phyloP scores from a whole-genome alignment of 169 alveolate species.

The Plasmodium vinckei region DNA sequence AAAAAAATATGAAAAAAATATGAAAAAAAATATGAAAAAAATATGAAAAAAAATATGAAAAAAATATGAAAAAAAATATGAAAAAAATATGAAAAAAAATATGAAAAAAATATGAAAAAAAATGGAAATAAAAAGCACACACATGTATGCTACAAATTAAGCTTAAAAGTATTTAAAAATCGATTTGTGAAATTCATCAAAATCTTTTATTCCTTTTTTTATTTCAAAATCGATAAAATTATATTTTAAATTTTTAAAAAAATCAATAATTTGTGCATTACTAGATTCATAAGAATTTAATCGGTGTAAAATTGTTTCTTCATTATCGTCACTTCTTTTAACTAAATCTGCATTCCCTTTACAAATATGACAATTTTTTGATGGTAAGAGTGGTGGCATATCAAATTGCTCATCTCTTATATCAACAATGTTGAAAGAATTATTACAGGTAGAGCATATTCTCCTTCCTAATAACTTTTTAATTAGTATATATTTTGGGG shows the following conservation, averaged over 20 bases:
- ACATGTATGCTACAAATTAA: neutral
- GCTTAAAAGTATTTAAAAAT: slow-evolving; percentile 12
- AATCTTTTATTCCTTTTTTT: slow-evolving; percentile 32
- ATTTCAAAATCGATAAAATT: slow-evolving; percentile 41
- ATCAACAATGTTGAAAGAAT: slow-evolving; percentile 39
- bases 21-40: too few species aligned
- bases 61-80: too few species aligned
- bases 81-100: too few species aligned
- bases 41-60: too few species aligned
- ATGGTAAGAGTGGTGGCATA: slow-evolving; percentile 61
- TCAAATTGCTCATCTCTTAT: slow-evolving; percentile 12
- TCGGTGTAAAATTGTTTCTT: slow-evolving; percentile 30
- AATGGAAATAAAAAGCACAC: neutral
- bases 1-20: too few species aligned
- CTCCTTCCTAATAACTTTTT: slow-evolving; percentile 60
- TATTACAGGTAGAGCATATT: slow-evolving; percentile 29
- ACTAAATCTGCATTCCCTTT: slow-evolving; percentile 35
- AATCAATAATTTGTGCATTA: slow-evolving; percentile 26
- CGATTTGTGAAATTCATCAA: slow-evolving; percentile 18
- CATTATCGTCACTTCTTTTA: slow-evolving; percentile 50
- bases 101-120: too few species aligned
- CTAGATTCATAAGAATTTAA: slow-evolving; percentile 27
- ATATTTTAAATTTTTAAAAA: slow-evolving; percentile 45
- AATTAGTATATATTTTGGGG: slow-evolving; percentile 31
- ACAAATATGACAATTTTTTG: slow-evolving; percentile 25